phyloP scores from a whole-genome alignment of 139 green algal genomes.

The Yamagishiella unicocca region DNA sequence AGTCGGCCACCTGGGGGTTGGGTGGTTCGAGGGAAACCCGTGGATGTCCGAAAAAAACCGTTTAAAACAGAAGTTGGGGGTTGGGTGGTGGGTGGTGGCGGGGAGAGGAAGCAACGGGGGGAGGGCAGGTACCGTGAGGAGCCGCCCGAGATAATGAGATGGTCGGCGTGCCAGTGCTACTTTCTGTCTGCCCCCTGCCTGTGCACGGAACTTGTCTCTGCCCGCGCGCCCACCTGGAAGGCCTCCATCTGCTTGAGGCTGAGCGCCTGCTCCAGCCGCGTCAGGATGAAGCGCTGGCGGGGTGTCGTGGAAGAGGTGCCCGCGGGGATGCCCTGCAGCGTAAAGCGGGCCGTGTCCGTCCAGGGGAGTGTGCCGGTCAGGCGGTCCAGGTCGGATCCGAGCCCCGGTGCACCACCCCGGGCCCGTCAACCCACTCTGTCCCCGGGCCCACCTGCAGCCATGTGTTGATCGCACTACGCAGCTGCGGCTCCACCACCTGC shows the following conservation, averaged over 20 bases:
- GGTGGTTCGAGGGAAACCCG: neutral
- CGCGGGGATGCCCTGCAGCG: conserved; percentile 19
- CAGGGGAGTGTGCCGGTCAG: neutral
- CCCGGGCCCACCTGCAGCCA: conserved; percentile 18
- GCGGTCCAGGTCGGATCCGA: neutral
- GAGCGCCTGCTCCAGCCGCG: conserved; percentile 28
- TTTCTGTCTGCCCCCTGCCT: neutral
- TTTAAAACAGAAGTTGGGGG: neutral
- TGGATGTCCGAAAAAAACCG: neutral
- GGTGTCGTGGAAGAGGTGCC: conserved; percentile 23
- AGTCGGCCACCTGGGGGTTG: neutral
- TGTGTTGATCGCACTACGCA: conserved; percentile 29
- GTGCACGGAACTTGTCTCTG: neutral
- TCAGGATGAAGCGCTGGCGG: conserved; percentile 38
- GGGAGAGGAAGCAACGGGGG: neutral
- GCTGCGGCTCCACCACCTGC: conserved; percentile 17
- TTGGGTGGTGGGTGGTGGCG: neutral
- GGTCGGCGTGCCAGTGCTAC: neutral
- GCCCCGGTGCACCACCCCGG: too few relatives aligned
- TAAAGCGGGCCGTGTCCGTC: neutral
- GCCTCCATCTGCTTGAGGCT: neutral
- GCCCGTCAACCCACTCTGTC: neutral
- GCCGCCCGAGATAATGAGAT: neutral
- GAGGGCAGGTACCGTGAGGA: neutral
- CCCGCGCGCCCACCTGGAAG: neutral